These are phyloP conservation scores for Ascochyta koolunga DNA, from an alignment of 2,329 filamentous ascomycete genomes.

Conservation along the genomic window DNA sequence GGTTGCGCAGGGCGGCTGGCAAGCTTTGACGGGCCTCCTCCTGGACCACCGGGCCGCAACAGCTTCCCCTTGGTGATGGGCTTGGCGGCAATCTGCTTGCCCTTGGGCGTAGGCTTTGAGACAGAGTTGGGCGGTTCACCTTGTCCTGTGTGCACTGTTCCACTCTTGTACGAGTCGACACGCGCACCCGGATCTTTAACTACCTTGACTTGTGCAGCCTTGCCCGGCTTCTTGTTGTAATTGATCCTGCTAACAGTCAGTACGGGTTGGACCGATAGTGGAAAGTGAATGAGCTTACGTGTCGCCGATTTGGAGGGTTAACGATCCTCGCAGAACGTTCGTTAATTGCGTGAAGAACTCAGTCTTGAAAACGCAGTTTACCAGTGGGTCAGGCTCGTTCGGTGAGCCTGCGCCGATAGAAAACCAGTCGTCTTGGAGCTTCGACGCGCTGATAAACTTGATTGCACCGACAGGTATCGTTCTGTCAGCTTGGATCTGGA, in stretches of 20 bases:
- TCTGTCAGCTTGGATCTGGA: slow-evolving; percentile 80
- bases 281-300: slow-evolving; percentile 51
- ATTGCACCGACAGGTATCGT: slow-evolving; percentile 84
- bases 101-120: slow-evolving; percentile 84
- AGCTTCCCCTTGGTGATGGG: slow-evolving; percentile 94
- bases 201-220: slow-evolving; percentile 86
- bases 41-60: slow-evolving; percentile 86
- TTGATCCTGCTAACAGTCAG: slow-evolving; percentile 66
- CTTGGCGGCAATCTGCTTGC: slow-evolving; percentile 82
- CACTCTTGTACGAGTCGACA: slow-evolving; percentile 92
- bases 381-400: slow-evolving; percentile 89
- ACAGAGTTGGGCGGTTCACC: slow-evolving; percentile 84
- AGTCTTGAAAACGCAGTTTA: slow-evolving; percentile 95
- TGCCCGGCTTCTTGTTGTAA: slow-evolving; percentile 97
- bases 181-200: slow-evolving; percentile 79
- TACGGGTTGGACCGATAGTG: neutral
- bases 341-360: slow-evolving; percentile 95
- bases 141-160: slow-evolving; percentile 81
- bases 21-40: slow-evolving; percentile 77
- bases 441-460: slow-evolving; percentile 83
- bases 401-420: slow-evolving; percentile 87
- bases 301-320: slow-evolving; percentile 83
- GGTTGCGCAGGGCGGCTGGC: slow-evolving; percentile 57
- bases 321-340: slow-evolving; percentile 76
- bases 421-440: slow-evolving; percentile 93